Conservation (phyloP, 2,329 filamentous ascomycete species). For the Diaporthe sp. region DNA sequence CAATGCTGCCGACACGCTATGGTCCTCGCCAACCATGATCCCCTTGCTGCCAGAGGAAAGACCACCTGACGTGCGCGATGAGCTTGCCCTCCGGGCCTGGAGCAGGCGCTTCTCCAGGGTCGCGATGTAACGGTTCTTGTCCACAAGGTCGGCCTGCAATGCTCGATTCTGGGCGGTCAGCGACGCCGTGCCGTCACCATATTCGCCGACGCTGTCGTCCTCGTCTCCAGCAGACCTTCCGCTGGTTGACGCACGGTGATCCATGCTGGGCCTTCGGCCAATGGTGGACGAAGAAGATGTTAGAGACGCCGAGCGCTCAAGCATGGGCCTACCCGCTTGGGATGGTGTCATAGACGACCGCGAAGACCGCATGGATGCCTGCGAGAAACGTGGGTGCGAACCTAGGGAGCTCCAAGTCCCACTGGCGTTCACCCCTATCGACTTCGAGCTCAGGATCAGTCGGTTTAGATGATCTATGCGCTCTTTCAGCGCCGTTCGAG, state of each 20-base stretch:
- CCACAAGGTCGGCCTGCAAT: conserved; percentile 93
- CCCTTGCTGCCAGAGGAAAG: conserved; percentile 73
- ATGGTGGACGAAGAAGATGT: conserved; percentile 74
- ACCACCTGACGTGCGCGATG: conserved; percentile 86
- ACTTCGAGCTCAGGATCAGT: conserved; percentile 95
- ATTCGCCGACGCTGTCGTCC: conserved; percentile 83
- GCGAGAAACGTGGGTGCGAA: conserved; percentile 74
- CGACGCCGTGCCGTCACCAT: conserved; percentile 87
- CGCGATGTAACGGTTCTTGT: conserved; percentile 96
- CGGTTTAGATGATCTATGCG: conserved; percentile 97
- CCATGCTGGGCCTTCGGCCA: conserved; percentile 64
- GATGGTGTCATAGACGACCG: conserved; percentile 74
- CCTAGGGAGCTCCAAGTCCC: conserved; percentile 79
- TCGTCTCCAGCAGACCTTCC: conserved; percentile 65
- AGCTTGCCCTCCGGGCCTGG: conserved; percentile 90
- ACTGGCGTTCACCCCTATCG: conserved; percentile 89
- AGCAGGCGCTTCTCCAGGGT: conserved; percentile 93
- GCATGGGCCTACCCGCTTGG: conserved; percentile 60
- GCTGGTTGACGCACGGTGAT: conserved; percentile 60
- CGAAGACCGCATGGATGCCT: conserved; percentile 72
- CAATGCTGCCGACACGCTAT: conserved; percentile 79
- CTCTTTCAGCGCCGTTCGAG: conserved; percentile 94
- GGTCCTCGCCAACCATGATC: conserved; percentile 83
- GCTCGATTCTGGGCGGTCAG: conserved; percentile 88
- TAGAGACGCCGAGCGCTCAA: conserved; percentile 77